Evolutionary conservation across 2,329 filamentous ascomycete species (phyloP), one percentile per base, ranked within the genome.

Genomic region (Fusarium xyrophilum): DNA sequence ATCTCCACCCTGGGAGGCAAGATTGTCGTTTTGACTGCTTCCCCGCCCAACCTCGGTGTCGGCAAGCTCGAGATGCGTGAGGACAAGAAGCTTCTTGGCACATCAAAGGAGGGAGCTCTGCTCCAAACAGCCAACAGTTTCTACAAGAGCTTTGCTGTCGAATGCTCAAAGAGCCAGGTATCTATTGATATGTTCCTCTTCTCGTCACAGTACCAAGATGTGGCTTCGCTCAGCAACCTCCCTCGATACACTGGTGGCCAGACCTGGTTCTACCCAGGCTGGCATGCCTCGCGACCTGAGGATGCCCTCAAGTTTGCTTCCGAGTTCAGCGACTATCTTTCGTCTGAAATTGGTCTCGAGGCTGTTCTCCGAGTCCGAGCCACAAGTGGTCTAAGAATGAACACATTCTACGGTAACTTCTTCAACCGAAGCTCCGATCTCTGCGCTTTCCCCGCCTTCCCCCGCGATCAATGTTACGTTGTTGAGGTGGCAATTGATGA

Each of bases 111-210:
- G 78, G 93, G 88, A 69, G 84, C 86, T 65, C 85, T 99, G 33
- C 83, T 99, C 54, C 95, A 98, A 78, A 97, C 96, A 0, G 92
- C 89, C 40, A 97, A 93, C 82, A 93, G 92, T 76, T 99, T 98
- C 81, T 99, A 98, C 86, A 99, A 99, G 85, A 97, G 93, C 75
- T 99, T 99, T 75, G 96, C 96, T 1, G 96, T 99, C 6, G 96
- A 99, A 78, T 99, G 96, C 80, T 97, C 94, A 38, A 99, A 99
- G 84, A 97, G 96, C 72, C 96, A 99, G 80, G 96, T 99, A 30
- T 98, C 94, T 0, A 93, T 99, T 71, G 94, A 97, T 78, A 97
- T 97, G 94, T 97, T 97, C 83, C 84, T 97, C 52, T 97, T 97
- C 82, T 96, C 93, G 7, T 94, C 93, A 19, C 92, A 96, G 77